Percentiles rank a stretch among this genome's conserved stretches.
Evolutionary conservation across 331 rosid genomes (phyloP).

Genomic region (Stylosanthes scabra): DNA sequence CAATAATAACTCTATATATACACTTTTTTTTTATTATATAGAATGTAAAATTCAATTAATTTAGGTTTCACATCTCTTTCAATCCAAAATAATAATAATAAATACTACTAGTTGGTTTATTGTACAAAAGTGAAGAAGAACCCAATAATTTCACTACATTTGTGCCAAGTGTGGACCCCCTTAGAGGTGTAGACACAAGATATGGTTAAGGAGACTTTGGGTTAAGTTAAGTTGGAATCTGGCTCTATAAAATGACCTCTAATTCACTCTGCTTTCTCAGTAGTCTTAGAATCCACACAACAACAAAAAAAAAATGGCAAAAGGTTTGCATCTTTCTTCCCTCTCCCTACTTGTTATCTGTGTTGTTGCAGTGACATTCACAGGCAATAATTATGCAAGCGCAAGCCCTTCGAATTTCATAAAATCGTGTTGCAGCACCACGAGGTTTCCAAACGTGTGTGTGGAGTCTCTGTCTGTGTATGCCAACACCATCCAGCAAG

Average conservation of each 20-base stretch:
- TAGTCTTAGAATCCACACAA: neutral
- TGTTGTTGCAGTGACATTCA: constrained; percentile 21
- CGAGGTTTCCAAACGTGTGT: constrained; percentile 69
- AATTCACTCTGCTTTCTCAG: neutral
- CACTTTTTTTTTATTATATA: no score
- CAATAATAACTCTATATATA: no score
- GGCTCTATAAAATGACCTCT: constrained; percentile 24
- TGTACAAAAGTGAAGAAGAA: no score
- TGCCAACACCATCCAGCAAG: constrained; percentile 60
- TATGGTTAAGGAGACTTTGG: neutral
- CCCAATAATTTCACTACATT: constrained; percentile 9
- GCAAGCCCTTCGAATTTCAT: constrained; percentile 56
- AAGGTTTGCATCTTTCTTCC: neutral
- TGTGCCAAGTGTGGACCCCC: constrained; percentile 19
- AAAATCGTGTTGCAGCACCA: constrained; percentile 58
- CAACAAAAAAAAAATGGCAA: constrained; percentile 47
- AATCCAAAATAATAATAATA: no score
- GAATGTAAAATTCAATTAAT: neutral
- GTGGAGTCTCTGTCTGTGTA: constrained; percentile 59
- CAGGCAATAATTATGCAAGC: no score
- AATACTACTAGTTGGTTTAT: no score
- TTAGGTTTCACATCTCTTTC: no score
- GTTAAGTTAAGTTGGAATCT: neutral
- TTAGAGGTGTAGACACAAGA: neutral
- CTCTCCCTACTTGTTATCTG: constrained; percentile 28